phyloP scores from a whole-genome alignment of 768 basidiomycete species.

The Hysterangium stoloniferum region DNA sequence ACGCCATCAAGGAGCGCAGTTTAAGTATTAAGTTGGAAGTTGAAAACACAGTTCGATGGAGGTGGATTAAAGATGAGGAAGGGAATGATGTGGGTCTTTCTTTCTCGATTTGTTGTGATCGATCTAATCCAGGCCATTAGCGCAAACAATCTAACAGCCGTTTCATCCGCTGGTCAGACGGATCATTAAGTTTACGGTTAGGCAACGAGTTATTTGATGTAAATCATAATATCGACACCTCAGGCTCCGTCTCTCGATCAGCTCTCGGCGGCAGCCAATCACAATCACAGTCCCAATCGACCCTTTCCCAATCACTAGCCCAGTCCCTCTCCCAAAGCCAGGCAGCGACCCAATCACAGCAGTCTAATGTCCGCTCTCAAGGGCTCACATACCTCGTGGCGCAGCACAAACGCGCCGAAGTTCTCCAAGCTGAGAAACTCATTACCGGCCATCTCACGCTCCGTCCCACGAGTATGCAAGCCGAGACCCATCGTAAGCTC shows the following conservation, averaged over 20 bases:
- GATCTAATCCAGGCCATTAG: slow-evolving; percentile 32
- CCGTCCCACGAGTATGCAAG: slow-evolving; percentile 84
- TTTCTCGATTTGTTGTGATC: slow-evolving; percentile 7
- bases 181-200: slow-evolving; percentile 79
- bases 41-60: slow-evolving; percentile 93
- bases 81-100: slow-evolving; percentile 65
- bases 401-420: slow-evolving; percentile 77
- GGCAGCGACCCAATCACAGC: slow-evolving; percentile 3
- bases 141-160: slow-evolving; percentile 83
- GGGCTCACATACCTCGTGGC: slow-evolving; percentile 86
- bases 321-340: slow-evolving; percentile 22
- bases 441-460: slow-evolving; percentile 79
- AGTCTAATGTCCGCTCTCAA: slow-evolving; percentile 40
- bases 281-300: slow-evolving; percentile 29
- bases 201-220: slow-evolving; percentile 95
- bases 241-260: slow-evolving; percentile 56
- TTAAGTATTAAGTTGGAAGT: slow-evolving; percentile 84
- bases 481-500: slow-evolving; percentile 81
- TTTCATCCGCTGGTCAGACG: slow-evolving; percentile 93
- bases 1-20: slow-evolving; percentile 65
- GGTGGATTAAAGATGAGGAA: slow-evolving; percentile 74
- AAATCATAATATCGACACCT: slow-evolving; percentile 68
- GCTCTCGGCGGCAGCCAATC: slow-evolving; percentile 36
- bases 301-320: slow-evolving; percentile 24
- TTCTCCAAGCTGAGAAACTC: slow-evolving; percentile 80